Conservation (phyloP, 2,329 filamentous ascomycete genomes). For the Gliomastix tumulicola region DNA sequence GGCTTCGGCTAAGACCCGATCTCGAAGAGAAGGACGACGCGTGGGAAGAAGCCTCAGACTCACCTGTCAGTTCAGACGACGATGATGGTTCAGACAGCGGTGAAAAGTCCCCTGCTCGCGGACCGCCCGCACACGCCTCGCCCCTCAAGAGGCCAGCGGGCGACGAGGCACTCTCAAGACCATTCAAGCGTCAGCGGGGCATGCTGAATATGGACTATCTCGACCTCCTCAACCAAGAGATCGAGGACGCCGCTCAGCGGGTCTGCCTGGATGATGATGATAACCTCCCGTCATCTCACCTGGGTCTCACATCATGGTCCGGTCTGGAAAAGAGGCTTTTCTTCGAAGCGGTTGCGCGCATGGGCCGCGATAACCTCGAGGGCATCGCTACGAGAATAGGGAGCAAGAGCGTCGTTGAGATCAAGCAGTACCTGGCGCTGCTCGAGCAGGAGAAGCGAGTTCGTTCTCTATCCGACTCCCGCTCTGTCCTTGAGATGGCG, state of each 20-base stretch:
- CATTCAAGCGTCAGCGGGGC: conserved; percentile 38
- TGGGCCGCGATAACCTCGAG: conserved; percentile 55
- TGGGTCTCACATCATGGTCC: conserved; percentile 68
- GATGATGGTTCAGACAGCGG: no score
- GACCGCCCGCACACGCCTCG: no score
- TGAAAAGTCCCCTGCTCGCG: no score
- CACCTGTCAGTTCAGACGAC: no score
- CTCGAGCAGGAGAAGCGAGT: conserved; percentile 44
- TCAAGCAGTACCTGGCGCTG: conserved; percentile 60
- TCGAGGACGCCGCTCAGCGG: conserved; percentile 41
- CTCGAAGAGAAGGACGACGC: no score
- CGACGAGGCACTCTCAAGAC: conserved; percentile 13
- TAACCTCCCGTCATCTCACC: conserved; percentile 39
- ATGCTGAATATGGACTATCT: conserved; percentile 39
- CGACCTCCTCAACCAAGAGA: conserved; percentile 47
- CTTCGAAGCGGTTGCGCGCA: conserved; percentile 56
- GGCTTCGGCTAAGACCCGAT: no score
- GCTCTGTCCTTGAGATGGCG: conserved; percentile 29
- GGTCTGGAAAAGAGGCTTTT: conserved; percentile 62
- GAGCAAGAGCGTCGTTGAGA: conserved; percentile 69
- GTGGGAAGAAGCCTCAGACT: no score
- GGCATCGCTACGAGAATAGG: conserved; percentile 57
- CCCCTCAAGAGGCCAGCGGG: conserved; percentile 20
- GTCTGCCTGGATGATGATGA: conserved; percentile 20
- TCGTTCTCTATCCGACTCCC: conserved; percentile 24